phyloP scores from a whole-genome alignment of 345 rosid genomes.

The Angophora floribunda region DNA sequence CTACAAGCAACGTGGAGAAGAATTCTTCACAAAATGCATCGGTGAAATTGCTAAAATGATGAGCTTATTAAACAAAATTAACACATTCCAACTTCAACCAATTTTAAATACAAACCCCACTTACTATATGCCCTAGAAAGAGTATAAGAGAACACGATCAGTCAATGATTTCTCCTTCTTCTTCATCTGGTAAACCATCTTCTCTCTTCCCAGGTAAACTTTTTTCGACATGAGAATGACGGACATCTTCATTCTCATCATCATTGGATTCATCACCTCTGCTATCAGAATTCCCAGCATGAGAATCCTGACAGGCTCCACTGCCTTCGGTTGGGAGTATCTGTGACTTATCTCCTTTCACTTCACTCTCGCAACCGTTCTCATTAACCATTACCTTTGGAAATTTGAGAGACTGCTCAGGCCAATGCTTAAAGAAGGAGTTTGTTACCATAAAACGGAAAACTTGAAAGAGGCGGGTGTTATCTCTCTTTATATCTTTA shows the following conservation, averaged over 20 bases:
- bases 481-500: constrained; percentile 60
- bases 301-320: constrained; percentile 1
- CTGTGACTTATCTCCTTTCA: constrained; percentile 9
- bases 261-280: neutral
- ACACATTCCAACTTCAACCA: neutral
- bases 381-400: constrained; percentile 48
- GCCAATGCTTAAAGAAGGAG: constrained; percentile 54
- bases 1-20: neutral
- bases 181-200: constrained; percentile 3
- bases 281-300: neutral
- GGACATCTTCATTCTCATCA: neutral
- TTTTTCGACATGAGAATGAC: neutral
- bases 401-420: constrained; percentile 51
- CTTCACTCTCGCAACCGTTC: constrained; percentile 18
- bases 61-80: neutral
- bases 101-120: neutral
- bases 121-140: neutral
- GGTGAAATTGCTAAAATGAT: neutral
- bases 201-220: neutral
- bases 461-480: constrained; percentile 53
- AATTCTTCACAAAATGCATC: neutral
- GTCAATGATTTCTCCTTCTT: constrained; percentile 61
- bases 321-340: neutral
- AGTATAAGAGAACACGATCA: neutral
- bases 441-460: constrained; percentile 67